Percentiles rank a stretch among this genome's conserved stretches.
Conservation (phyloP, 805 yeast species). For the Metschnikowia gelsemii region DNA sequence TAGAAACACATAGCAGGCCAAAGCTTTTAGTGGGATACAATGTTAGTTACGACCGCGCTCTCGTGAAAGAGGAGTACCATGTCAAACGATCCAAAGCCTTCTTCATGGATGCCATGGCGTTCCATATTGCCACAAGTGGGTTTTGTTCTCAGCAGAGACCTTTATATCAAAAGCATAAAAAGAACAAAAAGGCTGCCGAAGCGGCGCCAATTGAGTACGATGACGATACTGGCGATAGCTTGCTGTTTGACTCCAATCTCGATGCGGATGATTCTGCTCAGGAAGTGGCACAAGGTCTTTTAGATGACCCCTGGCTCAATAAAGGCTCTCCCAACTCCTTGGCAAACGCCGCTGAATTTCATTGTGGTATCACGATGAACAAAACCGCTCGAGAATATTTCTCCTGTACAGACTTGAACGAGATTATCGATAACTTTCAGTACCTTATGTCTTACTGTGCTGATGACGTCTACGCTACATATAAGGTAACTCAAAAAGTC, state of each 20-base stretch:
- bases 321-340: slow-evolving; percentile 77
- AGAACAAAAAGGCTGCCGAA: slow-evolving; percentile 27
- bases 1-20: slow-evolving; percentile 48
- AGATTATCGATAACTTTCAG: slow-evolving; percentile 56
- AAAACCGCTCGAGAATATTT: slow-evolving; percentile 70
- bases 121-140: slow-evolving; percentile 88
- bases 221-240: slow-evolving; percentile 12
- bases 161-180: slow-evolving; percentile 63
- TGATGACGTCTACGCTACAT: slow-evolving; percentile 75
- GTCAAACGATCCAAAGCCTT: slow-evolving; percentile 67
- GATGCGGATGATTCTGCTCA: slow-evolving; percentile 21
- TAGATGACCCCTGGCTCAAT: slow-evolving; percentile 82
- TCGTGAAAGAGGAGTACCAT: slow-evolving; percentile 80
- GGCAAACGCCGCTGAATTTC: slow-evolving; percentile 73
- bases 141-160: slow-evolving; percentile 91
- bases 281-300: slow-evolving; percentile 29
- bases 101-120: slow-evolving; percentile 86
- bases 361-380: slow-evolving; percentile 66
- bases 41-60: slow-evolving; percentile 85
- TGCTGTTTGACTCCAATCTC: slow-evolving; percentile 5
- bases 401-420: slow-evolving; percentile 50
- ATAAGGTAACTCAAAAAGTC: slow-evolving; percentile 61
- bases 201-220: slow-evolving; percentile 21
- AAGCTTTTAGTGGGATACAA: slow-evolving; percentile 86
- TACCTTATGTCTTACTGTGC: slow-evolving; percentile 79